These are phyloP conservation scores for Plantago elongata DNA, from an alignment of 257 asterid genomes.

Conservation along the genomic window DNA sequence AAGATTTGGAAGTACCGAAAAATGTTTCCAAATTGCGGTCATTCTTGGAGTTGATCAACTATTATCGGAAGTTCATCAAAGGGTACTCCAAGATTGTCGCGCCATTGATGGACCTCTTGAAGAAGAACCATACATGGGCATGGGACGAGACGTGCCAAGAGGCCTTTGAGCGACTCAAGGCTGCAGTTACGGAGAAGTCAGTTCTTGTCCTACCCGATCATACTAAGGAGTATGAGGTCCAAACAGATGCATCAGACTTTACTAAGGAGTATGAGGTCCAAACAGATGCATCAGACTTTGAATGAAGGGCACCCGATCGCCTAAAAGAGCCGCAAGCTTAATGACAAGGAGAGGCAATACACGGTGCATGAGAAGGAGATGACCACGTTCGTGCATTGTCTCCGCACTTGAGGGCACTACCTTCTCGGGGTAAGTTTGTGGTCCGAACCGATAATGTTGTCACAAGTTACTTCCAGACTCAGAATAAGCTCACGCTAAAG, in stretches of 20 bases:
- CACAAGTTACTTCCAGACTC: background rate
- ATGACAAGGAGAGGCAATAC: background rate
- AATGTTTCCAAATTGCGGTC: background rate
- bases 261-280: too few relatives aligned
- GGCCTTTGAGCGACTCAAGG: constrained; percentile 5
- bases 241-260: too few relatives aligned
- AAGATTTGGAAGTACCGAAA: background rate
- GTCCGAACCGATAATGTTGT: background rate
- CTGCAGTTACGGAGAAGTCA: background rate
- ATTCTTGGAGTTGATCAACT: background rate
- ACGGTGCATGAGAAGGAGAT: too few relatives aligned
- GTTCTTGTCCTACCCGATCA: background rate
- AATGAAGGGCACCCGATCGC: background rate
- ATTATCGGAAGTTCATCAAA: background rate
- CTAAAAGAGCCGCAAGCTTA: background rate
- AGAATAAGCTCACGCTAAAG: background rate
- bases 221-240: too few relatives aligned
- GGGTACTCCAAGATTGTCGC: background rate
- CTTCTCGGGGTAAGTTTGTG: background rate
- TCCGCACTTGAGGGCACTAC: background rate
- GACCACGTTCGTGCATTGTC: too few relatives aligned
- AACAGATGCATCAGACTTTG: too few relatives aligned
- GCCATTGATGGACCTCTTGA: background rate
- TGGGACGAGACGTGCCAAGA: background rate
- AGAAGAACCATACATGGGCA: background rate